A percentile compares a stretch with the other conserved stretches of the same genome.
Evolutionary conservation across 2,329 filamentous ascomycete genomes (phyloP).

Genomic region (Tricladium varicosporioides): DNA sequence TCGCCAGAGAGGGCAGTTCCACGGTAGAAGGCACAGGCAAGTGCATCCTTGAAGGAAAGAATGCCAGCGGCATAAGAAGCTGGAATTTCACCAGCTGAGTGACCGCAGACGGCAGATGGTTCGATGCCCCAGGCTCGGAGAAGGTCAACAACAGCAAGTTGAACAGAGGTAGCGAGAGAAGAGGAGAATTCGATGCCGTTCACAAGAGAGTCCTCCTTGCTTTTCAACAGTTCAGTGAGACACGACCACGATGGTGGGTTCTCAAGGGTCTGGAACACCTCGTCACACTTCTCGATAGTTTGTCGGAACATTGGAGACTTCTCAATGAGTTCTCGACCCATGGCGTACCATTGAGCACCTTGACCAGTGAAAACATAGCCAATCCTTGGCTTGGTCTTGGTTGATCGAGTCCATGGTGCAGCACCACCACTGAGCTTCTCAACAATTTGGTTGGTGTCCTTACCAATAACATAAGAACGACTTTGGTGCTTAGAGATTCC

Average conservation of each 20-base stretch:
- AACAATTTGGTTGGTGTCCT: neutral
- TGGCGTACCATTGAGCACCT: constrained; percentile 22
- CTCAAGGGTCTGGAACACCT: constrained; percentile 11
- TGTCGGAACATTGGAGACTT: constrained; percentile 7
- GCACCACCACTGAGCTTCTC: neutral
- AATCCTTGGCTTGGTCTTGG: constrained; percentile 6
- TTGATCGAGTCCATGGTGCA: constrained; percentile 1
- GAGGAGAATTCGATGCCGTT: constrained; percentile 32
- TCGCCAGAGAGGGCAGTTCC: neutral
- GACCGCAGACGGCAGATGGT: constrained; percentile 39
- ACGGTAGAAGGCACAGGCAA: constrained; percentile 3
- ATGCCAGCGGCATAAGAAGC: constrained; percentile 40
- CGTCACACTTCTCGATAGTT: constrained; percentile 11
- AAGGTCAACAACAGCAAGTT: constrained; percentile 43
- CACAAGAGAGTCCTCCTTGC: constrained; percentile 5
- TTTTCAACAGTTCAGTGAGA: constrained; percentile 1
- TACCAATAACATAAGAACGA: constrained; percentile 1
- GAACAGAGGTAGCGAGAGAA: constrained; percentile 44
- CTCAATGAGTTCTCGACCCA: constrained; percentile 19
- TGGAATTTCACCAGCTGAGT: constrained; percentile 46
- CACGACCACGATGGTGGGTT: constrained; percentile 14
- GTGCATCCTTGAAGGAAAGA: constrained; percentile 1
- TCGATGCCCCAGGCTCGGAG: constrained; percentile 41
- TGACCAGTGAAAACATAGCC: constrained; percentile 32
- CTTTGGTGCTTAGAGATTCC: constrained; percentile 12